Evolutionary conservation across 495 filamentous ascomycete species (phyloP).

Genomic region (Lophium mytilinum): DNA sequence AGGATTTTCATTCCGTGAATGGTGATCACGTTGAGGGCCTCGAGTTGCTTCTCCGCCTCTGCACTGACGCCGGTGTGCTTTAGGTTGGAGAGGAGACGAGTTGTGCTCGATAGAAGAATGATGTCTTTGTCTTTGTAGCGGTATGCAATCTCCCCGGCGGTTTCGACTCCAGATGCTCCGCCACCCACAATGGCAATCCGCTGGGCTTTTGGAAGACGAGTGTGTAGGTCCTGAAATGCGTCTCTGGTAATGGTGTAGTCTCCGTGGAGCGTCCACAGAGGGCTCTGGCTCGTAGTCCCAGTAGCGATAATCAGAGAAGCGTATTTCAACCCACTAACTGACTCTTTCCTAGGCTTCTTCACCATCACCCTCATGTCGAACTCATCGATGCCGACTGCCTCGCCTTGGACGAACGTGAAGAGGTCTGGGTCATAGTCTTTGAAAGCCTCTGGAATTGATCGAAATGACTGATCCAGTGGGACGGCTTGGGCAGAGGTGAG

Average conservation of each 20-base stretch:
- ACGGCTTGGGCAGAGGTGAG: conserved; percentile 30
- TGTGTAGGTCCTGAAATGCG: conserved; percentile 24
- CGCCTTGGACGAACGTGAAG: conserved; percentile 36
- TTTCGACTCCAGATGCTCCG: conserved; percentile 32
- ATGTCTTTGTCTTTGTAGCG: conserved; percentile 31
- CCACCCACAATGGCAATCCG: conserved; percentile 33
- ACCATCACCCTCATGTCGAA: conserved; percentile 29
- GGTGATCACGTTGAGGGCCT: conserved; percentile 36
- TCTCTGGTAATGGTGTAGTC: conserved; percentile 19
- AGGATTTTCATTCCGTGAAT: conserved; percentile 30
- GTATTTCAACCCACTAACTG: conserved; percentile 28
- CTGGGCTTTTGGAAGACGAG: conserved; percentile 29
- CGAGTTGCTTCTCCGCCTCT: conserved; percentile 36
- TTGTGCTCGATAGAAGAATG: conserved; percentile 35
- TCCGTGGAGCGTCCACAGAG: conserved; percentile 28
- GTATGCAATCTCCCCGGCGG: conserved; percentile 11
- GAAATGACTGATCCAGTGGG: conserved; percentile 29
- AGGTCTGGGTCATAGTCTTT: conserved; percentile 29
- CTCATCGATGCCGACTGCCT: conserved; percentile 32
- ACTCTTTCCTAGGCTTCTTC: not conserved
- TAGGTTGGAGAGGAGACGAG: conserved; percentile 39
- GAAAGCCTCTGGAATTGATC: conserved; percentile 29
- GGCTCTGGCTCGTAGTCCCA: conserved; percentile 24
- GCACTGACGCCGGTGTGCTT: conserved; percentile 22
- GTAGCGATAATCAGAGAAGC: conserved; percentile 39